Percentiles rank a stretch among this genome's conserved stretches.
Evolutionary conservation across 2,329 filamentous ascomycete species (phyloP).

Genomic region (Akanthomyces uredinophilus): DNA sequence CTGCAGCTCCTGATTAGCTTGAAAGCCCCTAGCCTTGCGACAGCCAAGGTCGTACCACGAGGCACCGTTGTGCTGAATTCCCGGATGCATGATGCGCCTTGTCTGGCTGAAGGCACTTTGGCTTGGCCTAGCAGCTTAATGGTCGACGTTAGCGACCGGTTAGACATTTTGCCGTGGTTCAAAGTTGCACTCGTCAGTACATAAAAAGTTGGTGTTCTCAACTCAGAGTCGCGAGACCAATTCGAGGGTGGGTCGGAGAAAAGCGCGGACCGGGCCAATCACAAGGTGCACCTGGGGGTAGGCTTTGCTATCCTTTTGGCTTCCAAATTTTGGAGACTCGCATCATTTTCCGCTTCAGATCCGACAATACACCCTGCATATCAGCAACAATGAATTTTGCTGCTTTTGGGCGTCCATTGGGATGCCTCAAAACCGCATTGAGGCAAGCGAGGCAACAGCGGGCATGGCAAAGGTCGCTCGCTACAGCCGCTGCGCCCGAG

Average conservation of each 20-base stretch:
- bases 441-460: slow-evolving; percentile 52
- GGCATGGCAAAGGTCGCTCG: slow-evolving; percentile 41
- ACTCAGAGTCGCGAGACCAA: slow-evolving; percentile 11
- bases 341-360: slow-evolving; percentile 11
- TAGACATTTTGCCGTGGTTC: slow-evolving; percentile 8
- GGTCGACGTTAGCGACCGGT: slow-evolving; percentile 4
- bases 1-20: slow-evolving; percentile 22
- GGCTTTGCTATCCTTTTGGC: not conserved
- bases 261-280: slow-evolving; percentile 32
- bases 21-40: slow-evolving; percentile 3
- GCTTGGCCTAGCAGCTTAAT: slow-evolving; percentile 1
- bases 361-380: not conserved
- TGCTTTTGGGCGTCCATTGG: slow-evolving; percentile 59
- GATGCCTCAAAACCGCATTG: slow-evolving; percentile 63
- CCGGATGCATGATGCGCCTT: not conserved
- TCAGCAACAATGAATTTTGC: slow-evolving; percentile 53
- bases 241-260: slow-evolving; percentile 24
- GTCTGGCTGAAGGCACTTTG: not conserved
- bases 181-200: not conserved
- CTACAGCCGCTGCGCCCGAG: slow-evolving; percentile 29
- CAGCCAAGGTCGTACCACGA: not conserved
- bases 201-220: slow-evolving; percentile 17
- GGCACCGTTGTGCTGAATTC: slow-evolving; percentile 11
- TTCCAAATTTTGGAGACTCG: not conserved
- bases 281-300: slow-evolving; percentile 19